These are phyloP conservation scores for Priceomyces haplophilus DNA, from an alignment of 805 yeast genomes.

Conservation along the genomic window DNA sequence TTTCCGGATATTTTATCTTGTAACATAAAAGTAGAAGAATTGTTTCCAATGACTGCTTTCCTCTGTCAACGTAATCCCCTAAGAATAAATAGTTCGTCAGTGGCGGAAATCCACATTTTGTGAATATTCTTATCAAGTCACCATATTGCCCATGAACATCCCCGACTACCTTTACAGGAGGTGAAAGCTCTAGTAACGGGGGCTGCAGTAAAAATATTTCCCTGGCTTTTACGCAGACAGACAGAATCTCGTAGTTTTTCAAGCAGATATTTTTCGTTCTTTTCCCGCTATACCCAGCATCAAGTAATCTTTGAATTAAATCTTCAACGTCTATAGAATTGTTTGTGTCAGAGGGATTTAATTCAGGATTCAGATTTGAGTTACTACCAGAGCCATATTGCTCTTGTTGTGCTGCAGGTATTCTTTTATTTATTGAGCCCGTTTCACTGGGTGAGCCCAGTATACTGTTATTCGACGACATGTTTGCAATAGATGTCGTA, in stretches of 20 bases:
- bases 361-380: not conserved
- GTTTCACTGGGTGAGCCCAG: conserved; percentile 4
- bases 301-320: conserved; percentile 82
- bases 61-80: conserved; percentile 97
- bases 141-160: conserved; percentile 97
- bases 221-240: conserved; percentile 81
- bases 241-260: conserved; percentile 84
- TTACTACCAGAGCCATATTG: not conserved
- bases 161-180: conserved; percentile 85
- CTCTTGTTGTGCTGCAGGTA: not conserved
- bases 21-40: conserved; percentile 83
- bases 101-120: conserved; percentile 97
- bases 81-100: conserved; percentile 85
- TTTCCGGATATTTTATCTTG: conserved; percentile 95
- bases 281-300: conserved; percentile 95
- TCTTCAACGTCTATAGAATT: conserved; percentile 65
- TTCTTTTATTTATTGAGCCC: not conserved
- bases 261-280: conserved; percentile 85
- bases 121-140: conserved; percentile 85
- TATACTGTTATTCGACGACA: conserved; percentile 2
- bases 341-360: conserved; percentile 8
- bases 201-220: conserved; percentile 92
- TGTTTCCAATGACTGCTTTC: conserved; percentile 93
- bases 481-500: not conserved
- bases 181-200: conserved; percentile 76